phyloP scores from a whole-genome alignment of 257 asterid species.

The Agastache rugosa region DNA sequence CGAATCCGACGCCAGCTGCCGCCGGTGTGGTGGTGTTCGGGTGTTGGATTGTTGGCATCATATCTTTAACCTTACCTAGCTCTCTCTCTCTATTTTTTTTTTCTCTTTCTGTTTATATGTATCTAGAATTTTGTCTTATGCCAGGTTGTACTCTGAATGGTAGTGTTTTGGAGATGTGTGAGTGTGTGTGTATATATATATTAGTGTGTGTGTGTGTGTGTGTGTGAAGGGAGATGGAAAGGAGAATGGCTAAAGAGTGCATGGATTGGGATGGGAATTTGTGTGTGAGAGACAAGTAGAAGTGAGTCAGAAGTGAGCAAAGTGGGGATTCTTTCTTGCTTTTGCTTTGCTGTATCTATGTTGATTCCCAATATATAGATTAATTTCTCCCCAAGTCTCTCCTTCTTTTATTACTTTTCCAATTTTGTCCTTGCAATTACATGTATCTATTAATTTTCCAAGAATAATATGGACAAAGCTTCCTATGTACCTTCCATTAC shows the following conservation, averaged over 20 bases:
- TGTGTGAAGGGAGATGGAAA: not conserved
- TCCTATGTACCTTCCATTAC: too few relatives aligned
- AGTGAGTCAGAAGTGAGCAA: conserved; percentile 22
- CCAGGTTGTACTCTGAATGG: too few relatives aligned
- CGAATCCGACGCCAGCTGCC: conserved; percentile 52
- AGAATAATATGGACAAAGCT: too few relatives aligned
- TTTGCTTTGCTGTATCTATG: conserved; percentile 41
- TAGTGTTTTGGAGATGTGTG: too few relatives aligned
- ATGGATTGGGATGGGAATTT: conserved; percentile 24
- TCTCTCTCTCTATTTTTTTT: too few relatives aligned
- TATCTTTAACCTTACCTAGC: not conserved
- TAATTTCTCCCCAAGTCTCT: conserved; percentile 45
- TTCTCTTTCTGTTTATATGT: too few relatives aligned
- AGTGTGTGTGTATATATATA: too few relatives aligned
- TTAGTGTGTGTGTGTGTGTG: too few relatives aligned
- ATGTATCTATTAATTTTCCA: too few relatives aligned
- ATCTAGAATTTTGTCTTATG: not conserved
- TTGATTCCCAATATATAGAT: conserved; percentile 18
- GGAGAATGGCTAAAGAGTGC: conserved; percentile 1
- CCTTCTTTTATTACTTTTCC: conserved; percentile 15
- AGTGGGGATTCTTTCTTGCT: conserved; percentile 51
- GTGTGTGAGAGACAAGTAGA: not conserved
- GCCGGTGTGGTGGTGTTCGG: conserved; percentile 41
- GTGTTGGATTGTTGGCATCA: conserved; percentile 43
- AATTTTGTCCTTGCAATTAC: conserved; percentile 14